Evolutionary conservation across 1,284 basidiomycete genomes (phyloP).

Genomic region (Phellopilus nigrolimitatus): DNA sequence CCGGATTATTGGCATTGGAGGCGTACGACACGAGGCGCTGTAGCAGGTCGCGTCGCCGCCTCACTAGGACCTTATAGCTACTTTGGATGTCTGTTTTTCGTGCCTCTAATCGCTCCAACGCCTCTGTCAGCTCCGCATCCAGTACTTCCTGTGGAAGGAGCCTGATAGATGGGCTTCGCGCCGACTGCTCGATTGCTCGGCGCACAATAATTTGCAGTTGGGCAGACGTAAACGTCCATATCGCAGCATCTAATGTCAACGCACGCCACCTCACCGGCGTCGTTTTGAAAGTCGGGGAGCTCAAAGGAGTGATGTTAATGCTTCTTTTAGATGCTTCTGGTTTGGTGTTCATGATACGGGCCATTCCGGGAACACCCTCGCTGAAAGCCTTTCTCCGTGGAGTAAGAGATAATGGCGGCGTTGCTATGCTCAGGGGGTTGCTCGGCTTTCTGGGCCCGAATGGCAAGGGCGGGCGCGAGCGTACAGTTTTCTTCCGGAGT

Average conservation of each 20-base stretch:
- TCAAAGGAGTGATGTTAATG: conserved; percentile 19
- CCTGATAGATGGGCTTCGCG: conserved; percentile 64
- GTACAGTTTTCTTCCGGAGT: conserved; percentile 15
- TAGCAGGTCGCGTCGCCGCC: conserved; percentile 48
- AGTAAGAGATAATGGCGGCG: neutral
- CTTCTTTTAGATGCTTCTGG: neutral
- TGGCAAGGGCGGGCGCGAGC: conserved; percentile 47
- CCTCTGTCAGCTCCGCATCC: conserved; percentile 59
- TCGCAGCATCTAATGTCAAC: conserved; percentile 70
- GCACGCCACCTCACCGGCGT: conserved; percentile 60
- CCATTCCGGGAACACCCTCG: conserved; percentile 14
- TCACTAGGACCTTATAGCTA: conserved; percentile 54
- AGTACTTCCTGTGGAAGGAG: conserved; percentile 54
- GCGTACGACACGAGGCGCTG: conserved; percentile 41
- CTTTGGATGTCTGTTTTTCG: conserved; percentile 55
- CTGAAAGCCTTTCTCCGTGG: conserved; percentile 5
- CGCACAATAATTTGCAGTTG: conserved; percentile 70
- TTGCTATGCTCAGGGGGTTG: conserved; percentile 20
- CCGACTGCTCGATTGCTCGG: conserved; percentile 61
- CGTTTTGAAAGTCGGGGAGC: conserved; percentile 53
- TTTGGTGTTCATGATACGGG: conserved; percentile 20
- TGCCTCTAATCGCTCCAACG: conserved; percentile 52
- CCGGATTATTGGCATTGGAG: no score
- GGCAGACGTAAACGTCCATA: conserved; percentile 71
- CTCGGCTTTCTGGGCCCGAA: conserved; percentile 50